phyloP scores from a whole-genome alignment of 2,329 filamentous ascomycete genomes.

The Scorias spongiosa region DNA sequence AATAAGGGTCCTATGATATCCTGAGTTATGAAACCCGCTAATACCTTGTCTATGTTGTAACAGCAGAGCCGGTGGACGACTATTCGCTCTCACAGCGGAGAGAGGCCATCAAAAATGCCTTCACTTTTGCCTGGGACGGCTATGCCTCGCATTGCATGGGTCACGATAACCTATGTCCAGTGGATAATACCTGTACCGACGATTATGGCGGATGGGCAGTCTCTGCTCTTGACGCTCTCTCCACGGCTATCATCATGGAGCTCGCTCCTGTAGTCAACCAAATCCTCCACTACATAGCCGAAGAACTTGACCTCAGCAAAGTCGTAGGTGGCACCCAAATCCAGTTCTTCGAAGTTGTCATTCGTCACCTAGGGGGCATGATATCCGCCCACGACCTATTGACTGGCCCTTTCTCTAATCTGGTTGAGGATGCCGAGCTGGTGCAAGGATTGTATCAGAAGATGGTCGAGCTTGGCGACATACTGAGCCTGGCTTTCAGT shows the following conservation, averaged over 20 bases:
- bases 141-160: conserved; percentile 19
- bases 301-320: conserved; percentile 51
- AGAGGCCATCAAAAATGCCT: conserved; percentile 50
- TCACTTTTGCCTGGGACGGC: conserved; percentile 55
- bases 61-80: not conserved
- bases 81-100: conserved; percentile 23
- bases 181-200: conserved; percentile 7
- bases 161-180: conserved; percentile 15
- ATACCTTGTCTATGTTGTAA: not conserved
- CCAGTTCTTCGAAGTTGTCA: conserved; percentile 79
- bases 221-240: conserved; percentile 65
- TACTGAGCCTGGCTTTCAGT: not conserved
- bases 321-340: conserved; percentile 37
- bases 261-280: conserved; percentile 50
- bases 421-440: conserved; percentile 5
- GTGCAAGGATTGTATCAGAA: conserved; percentile 7
- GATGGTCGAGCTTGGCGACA: conserved; percentile 10
- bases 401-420: conserved; percentile 37
- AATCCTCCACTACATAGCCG: conserved; percentile 54
- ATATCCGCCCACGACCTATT: conserved; percentile 64
- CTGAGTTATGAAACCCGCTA: not conserved
- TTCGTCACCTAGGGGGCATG: conserved; percentile 71
- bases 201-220: conserved; percentile 66
- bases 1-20: not conserved
- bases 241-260: conserved; percentile 65